Percentiles rank a stretch among this genome's conserved stretches.
phyloP scores from a whole-genome alignment of 495 filamentous ascomycete species.

The Trichocladium uniseriatum region DNA sequence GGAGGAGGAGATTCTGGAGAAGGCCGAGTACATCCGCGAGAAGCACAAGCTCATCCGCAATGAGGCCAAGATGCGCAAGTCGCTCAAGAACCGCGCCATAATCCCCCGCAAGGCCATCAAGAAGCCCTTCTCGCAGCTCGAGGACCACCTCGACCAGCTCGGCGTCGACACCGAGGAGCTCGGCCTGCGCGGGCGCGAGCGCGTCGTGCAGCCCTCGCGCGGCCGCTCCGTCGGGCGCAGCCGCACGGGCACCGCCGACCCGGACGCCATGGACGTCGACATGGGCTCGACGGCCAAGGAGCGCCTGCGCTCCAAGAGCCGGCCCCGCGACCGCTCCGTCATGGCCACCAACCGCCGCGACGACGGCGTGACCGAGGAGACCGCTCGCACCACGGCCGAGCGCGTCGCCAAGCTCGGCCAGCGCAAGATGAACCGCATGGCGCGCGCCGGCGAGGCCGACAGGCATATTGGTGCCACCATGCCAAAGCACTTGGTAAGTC shows the following conservation, averaged over 20 bases:
- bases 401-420: constrained; percentile 77
- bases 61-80: constrained; percentile 84
- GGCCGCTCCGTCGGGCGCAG: constrained; percentile 50
- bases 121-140: constrained; percentile 72
- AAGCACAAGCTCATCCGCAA: constrained; percentile 82
- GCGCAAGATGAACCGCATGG: constrained; percentile 98
- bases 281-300: constrained; percentile 40
- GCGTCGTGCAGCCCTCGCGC: constrained; percentile 44
- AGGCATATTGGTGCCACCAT: constrained; percentile 73
- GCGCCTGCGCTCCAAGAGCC: constrained; percentile 64
- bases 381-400: constrained; percentile 67
- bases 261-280: constrained; percentile 84
- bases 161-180: constrained; percentile 76
- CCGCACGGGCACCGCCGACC: constrained; percentile 44
- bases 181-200: constrained; percentile 56
- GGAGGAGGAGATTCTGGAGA: constrained; percentile 74
- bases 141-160: constrained; percentile 69
- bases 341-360: constrained; percentile 63
- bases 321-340: constrained; percentile 60
- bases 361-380: constrained; percentile 61
- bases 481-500: constrained; percentile 84
- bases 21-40: constrained; percentile 91
- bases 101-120: constrained; percentile 74
- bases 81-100: constrained; percentile 86
- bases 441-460: constrained; percentile 91